These are phyloP conservation scores for Psilocybe sp. DNA, from an alignment of 768 basidiomycete genomes.

Conservation along the genomic window DNA sequence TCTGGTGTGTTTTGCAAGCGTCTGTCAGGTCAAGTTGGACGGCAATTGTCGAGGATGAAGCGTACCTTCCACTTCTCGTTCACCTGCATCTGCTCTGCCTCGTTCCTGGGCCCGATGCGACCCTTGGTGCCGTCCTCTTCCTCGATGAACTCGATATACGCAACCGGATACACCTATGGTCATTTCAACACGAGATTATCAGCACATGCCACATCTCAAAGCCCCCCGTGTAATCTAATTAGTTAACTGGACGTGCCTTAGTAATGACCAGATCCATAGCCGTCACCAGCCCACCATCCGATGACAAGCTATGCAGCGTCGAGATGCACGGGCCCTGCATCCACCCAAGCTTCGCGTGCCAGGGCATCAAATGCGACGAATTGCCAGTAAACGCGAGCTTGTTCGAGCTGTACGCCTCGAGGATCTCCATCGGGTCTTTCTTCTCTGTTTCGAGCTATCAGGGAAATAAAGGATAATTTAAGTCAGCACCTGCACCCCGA, in stretches of 20 bases:
- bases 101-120: slow-evolving; percentile 62
- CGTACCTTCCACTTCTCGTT: slow-evolving; percentile 72
- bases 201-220: no score
- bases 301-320: slow-evolving; percentile 72
- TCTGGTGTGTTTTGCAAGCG: slow-evolving; percentile 31
- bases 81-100: slow-evolving; percentile 61
- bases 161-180: slow-evolving; percentile 51
- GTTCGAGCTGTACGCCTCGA: slow-evolving; percentile 74
- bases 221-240: no score
- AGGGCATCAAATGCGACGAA: slow-evolving; percentile 79
- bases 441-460: slow-evolving; percentile 62
- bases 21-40: neutral
- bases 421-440: slow-evolving; percentile 77
- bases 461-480: neutral
- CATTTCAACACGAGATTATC: no score
- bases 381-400: slow-evolving; percentile 76
- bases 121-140: slow-evolving; percentile 45
- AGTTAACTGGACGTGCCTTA: no score
- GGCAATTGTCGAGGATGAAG: slow-evolving; percentile 6
- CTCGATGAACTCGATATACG: slow-evolving; percentile 69
- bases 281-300: slow-evolving; percentile 78
- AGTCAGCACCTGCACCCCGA: no score
- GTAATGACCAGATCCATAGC: slow-evolving; percentile 72
- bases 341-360: slow-evolving; percentile 89
- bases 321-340: slow-evolving; percentile 63